phyloP scores from a whole-genome alignment of 148 eudicot genomes.

The Cornus controversa region DNA sequence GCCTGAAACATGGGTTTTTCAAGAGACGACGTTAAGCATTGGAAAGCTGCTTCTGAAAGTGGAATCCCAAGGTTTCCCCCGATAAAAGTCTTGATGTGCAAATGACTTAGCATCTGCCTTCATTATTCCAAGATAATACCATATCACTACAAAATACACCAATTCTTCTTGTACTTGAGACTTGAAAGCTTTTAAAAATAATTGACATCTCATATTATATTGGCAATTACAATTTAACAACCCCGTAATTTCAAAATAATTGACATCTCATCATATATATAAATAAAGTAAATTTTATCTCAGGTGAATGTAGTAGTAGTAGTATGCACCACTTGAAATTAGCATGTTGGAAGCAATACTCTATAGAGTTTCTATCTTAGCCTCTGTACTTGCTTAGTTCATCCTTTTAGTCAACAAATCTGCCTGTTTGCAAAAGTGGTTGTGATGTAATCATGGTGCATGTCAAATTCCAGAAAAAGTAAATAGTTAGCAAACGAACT shows the following conservation, averaged over 20 bases:
- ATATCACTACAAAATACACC: background rate
- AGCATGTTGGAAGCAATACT: background rate
- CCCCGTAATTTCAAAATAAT: background rate
- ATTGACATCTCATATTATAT: background rate
- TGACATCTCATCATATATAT: background rate
- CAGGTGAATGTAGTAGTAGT: background rate
- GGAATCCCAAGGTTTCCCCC: slow-evolving; percentile 25
- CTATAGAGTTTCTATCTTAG: background rate
- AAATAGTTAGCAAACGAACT: background rate
- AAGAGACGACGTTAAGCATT: slow-evolving; percentile 13
- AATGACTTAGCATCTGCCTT: slow-evolving; percentile 13
- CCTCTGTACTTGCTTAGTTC: background rate
- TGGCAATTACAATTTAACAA: background rate
- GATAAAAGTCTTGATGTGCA: slow-evolving; percentile 6
- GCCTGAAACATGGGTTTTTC: slow-evolving; percentile 1
- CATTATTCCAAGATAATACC: slow-evolving; percentile 1
- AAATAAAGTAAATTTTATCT: background rate
- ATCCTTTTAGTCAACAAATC: background rate
- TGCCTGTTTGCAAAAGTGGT: background rate
- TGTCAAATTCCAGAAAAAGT: background rate
- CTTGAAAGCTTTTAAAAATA: background rate
- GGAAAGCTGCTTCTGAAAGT: slow-evolving; percentile 17
- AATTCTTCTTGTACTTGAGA: background rate
- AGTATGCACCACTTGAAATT: background rate
- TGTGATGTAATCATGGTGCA: background rate